Evolutionary conservation across 2,329 filamentous ascomycete species (phyloP).

Genomic region (Colletotrichum echinochloae): DNA sequence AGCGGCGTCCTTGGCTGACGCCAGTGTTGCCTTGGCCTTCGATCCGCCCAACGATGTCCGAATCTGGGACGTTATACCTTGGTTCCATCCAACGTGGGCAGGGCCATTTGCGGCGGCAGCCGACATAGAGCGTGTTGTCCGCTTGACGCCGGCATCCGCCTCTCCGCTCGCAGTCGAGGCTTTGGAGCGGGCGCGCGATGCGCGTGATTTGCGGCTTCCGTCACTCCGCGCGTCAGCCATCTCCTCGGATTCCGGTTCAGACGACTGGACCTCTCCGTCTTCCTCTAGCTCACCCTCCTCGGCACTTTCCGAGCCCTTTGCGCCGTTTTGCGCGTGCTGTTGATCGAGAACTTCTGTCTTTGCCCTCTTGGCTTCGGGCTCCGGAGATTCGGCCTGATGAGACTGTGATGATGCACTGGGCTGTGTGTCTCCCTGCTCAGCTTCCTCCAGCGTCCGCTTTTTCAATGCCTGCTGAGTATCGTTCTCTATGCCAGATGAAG

Average conservation of each 20-base stretch:
- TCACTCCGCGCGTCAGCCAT: conserved; percentile 2
- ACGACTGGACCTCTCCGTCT: conserved; percentile 20
- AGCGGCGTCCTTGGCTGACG: background rate
- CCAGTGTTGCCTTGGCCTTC: background rate
- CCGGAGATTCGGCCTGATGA: conserved; percentile 24
- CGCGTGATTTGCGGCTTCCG: background rate
- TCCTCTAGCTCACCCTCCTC: conserved; percentile 53
- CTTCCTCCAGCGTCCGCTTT: conserved; percentile 48
- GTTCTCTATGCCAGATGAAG: background rate
- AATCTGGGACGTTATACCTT: conserved; percentile 38
- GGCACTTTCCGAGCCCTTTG: conserved; percentile 28
- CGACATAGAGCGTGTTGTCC: conserved; percentile 29
- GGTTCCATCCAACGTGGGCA: conserved; percentile 33
- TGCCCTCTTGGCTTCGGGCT: conserved; percentile 43
- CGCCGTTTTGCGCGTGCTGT: background rate
- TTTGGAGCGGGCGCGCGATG: background rate
- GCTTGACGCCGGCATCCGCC: conserved; percentile 14
- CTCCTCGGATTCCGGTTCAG: conserved; percentile 8
- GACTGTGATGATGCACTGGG: conserved; percentile 21
- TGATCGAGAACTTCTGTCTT: conserved; percentile 19
- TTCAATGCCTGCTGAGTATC: conserved; percentile 38
- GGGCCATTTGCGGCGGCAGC: conserved; percentile 7
- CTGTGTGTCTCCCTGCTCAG: conserved; percentile 26
- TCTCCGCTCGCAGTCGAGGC: background rate
- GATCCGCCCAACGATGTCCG: conserved; percentile 35